phyloP scores from a whole-genome alignment of 2,329 filamentous ascomycete genomes.

The Coniosporium tulheliwenetii region DNA sequence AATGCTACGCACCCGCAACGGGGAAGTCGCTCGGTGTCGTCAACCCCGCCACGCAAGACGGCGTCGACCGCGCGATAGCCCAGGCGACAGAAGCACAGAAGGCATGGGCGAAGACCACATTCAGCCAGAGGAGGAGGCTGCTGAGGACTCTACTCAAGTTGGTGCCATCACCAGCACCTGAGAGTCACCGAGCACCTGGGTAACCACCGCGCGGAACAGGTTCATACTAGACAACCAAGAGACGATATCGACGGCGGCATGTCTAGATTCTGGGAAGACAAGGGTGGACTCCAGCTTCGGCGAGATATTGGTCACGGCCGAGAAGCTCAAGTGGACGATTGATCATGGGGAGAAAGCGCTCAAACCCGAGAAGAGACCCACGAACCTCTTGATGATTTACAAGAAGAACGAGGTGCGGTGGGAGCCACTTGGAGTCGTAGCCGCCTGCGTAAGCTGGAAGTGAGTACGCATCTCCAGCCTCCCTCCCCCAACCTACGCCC shows the following conservation, averaged over 20 bases:
- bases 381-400: slow-evolving; percentile 87
- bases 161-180: slow-evolving; percentile 4
- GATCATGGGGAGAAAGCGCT: slow-evolving; percentile 76
- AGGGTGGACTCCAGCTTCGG: slow-evolving; percentile 87
- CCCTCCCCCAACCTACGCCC: background rate
- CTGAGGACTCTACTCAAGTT: slow-evolving; percentile 62
- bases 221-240: slow-evolving; percentile 82
- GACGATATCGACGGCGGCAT: slow-evolving; percentile 69
- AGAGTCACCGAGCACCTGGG: too few species aligned
- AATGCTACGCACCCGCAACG: slow-evolving; percentile 82
- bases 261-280: slow-evolving; percentile 90
- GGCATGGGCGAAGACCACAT: slow-evolving; percentile 64
- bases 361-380: slow-evolving; percentile 55
- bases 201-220: slow-evolving; percentile 14
- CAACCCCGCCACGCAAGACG: slow-evolving; percentile 59
- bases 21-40: slow-evolving; percentile 67
- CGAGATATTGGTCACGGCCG: slow-evolving; percentile 83
- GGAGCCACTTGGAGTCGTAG: slow-evolving; percentile 84
- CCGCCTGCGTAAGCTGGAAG: slow-evolving; percentile 93
- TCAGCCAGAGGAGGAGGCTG: slow-evolving; percentile 61
- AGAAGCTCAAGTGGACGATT: slow-evolving; percentile 92
- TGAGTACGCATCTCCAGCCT: slow-evolving; percentile 29
- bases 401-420: slow-evolving; percentile 84
- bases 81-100: slow-evolving; percentile 60
- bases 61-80: slow-evolving; percentile 64